Evolutionary conservation across 139 green algal species (phyloP).

Genomic region (Limnomonas spitsbergensis): DNA sequence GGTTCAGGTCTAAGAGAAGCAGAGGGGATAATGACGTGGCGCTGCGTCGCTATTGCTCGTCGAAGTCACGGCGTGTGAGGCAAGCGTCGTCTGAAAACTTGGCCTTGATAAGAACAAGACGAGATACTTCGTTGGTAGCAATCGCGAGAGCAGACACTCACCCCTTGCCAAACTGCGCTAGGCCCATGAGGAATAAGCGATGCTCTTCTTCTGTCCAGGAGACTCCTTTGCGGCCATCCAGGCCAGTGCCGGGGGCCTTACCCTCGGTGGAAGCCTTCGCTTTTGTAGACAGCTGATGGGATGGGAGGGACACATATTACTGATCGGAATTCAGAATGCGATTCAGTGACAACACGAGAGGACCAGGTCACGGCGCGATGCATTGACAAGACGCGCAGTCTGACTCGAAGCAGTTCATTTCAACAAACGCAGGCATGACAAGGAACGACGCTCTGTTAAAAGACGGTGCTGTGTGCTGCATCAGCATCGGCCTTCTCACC

Average conservation of each 20-base stretch:
- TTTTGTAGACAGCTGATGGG: background rate
- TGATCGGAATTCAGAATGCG: too few species aligned
- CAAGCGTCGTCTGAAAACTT: too few species aligned
- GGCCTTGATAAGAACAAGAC: too few species aligned
- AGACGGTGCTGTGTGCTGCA: too few species aligned
- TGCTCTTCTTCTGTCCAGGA: slow-evolving; percentile 96
- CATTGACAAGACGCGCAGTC: too few species aligned
- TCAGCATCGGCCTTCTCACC: too few species aligned
- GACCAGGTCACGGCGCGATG: too few species aligned
- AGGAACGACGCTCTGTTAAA: too few species aligned
- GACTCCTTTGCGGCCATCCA: slow-evolving; percentile 79
- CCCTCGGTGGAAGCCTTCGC: background rate
- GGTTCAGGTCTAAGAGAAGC: background rate
- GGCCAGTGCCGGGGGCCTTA: background rate
- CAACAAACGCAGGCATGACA: too few species aligned
- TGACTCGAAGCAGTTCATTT: too few species aligned
- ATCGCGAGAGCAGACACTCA: background rate
- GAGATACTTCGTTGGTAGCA: background rate
- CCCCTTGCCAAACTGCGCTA: slow-evolving; percentile 93
- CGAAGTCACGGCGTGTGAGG: background rate
- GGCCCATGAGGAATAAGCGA: slow-evolving; percentile 84
- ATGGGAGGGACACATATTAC: too few species aligned
- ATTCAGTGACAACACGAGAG: too few species aligned
- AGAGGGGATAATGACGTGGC: background rate
- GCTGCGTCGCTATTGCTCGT: background rate